Base-by-base conservation (phyloP, 2,329 filamentous ascomycete species). In the Penicillium janthinellum region DNA sequence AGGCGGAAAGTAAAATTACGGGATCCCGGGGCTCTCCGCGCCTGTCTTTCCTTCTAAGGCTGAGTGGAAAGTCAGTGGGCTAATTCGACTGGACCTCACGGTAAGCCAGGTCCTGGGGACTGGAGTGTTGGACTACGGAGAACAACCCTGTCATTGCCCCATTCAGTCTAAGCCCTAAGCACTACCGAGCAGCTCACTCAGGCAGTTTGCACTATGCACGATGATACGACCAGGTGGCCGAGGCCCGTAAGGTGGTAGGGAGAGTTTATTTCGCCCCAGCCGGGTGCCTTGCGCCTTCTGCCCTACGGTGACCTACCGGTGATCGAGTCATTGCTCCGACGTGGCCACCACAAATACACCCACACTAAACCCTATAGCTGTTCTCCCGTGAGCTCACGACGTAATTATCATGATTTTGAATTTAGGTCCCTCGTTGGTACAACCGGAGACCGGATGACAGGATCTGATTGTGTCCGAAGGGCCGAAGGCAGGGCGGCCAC, bases 271-370 rank as follows among this genome's bases (percentile, higher is more conserved):
- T 52, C 34, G 47, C 48, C 28, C 58, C 59, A 61, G 55, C 59
- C n/a, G 8, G 47, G 31, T 49, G 47, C 47, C 47, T 49, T 20
- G 47, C 47, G 47, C 28, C 59, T 54, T 58, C 41, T 53, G 35
- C 38, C 42, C 54, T 52, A 38, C 49, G 5, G 17, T 49, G 35
- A 31, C 42, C 54, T 52, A 38, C 49, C 10, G 14, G 42, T 37
- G 47, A 31, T 56, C 20, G 38, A 41, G 34, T 45, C 37, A 45
- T 59, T 47, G 52, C 56, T 60, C 52, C 58, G 63, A 61, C 61
- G 61, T 63, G 63, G 60, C 53, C 14, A 47, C 25, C 44, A 42
- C 39, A 11, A 20, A 42, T 28, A 50, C 42, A 55, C 34, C 41
- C 44, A 37, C 42, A 54, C 49, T n/a, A 42, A 44, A 41, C 20